These are phyloP conservation scores for Bathelium albidoporum DNA, from an alignment of 495 filamentous ascomycete species.

Conservation along the genomic window DNA sequence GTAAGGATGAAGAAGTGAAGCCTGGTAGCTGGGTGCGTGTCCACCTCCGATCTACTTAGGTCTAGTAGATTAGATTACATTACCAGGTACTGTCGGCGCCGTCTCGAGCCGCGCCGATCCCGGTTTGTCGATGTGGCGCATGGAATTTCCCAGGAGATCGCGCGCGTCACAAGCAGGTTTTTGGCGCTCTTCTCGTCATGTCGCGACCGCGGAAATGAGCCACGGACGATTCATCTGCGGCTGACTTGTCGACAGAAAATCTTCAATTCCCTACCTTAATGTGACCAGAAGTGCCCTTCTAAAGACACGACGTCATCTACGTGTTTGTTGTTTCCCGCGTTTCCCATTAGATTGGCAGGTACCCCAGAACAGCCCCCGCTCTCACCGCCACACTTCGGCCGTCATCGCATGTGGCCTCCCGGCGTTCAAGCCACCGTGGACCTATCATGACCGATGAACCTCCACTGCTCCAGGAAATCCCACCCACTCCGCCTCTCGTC, in stretches of 20 bases:
- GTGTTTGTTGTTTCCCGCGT: too few species aligned
- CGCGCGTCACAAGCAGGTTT: background rate
- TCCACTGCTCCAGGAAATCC: background rate
- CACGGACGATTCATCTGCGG: background rate
- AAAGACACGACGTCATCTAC: background rate
- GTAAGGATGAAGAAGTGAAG: too few species aligned
- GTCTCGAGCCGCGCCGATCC: background rate
- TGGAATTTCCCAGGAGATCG: background rate
- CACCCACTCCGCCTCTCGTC: background rate
- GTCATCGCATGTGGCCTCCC: background rate
- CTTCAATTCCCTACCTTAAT: background rate
- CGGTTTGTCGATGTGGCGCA: background rate
- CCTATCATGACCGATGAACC: slow-evolving; percentile 2
- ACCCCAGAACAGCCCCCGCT: background rate
- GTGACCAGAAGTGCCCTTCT: background rate
- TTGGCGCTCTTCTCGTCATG: background rate
- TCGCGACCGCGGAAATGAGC: background rate
- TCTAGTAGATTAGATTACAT: too few species aligned
- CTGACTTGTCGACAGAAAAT: background rate
- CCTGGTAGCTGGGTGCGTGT: too few species aligned
- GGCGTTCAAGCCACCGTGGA: background rate
- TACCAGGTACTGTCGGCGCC: too few species aligned
- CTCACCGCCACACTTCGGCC: background rate
- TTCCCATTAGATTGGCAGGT: background rate
- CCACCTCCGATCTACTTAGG: too few species aligned